Evolutionary conservation across 1,284 basidiomycete genomes (phyloP), one percentile per base, ranked within the genome.

Genomic region (Phylloporus sp.): DNA sequence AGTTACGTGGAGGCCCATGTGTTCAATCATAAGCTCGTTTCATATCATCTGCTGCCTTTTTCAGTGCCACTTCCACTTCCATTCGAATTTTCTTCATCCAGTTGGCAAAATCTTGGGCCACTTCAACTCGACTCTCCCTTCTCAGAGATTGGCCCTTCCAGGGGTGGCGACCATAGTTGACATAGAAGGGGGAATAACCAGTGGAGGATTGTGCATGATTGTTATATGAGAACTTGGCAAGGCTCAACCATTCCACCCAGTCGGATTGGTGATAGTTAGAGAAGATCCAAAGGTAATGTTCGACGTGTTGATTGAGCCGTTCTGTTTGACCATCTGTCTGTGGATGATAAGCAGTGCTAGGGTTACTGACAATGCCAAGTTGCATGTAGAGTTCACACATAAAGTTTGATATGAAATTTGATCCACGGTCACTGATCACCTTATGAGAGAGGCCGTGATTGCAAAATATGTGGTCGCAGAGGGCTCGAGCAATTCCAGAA

Each of bases 401-500:
- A n/a, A 63, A 63, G 0, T 40, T 39, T 0, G 54, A 63, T 0
- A 62, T 4, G 5, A 63, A 63, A 31, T 56, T 52, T 0, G 44
- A 17, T 20, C 81, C 82, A 50, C 73, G 4, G 49, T 69, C 37
- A 0, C 32, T 61, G 0, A 68, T 66, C 0, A 68, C 22, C 4
- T 67, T 69, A 0, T 1, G 4, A 0, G 58, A 60, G 0, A n/a
- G 29, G 0, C 63, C 17, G 0, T 69, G 62, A 0, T 65, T 15
- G 80, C 79, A 29, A 55, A 72, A 82, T 0, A 81, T 64, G 0
- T 80, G 28, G 2, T 78, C 60, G 0, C 61, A 7, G 54, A 70
- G 74, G 0, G 77, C 60, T 0, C 42, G 24, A 0, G 78, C 79
- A 0, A 76, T 62, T 1, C 71, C 73, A 46, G 62, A 28, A 0